These are phyloP conservation scores for Fusarium papillatum DNA, from an alignment of 2,329 filamentous ascomycete genomes.

Conservation along the genomic window DNA sequence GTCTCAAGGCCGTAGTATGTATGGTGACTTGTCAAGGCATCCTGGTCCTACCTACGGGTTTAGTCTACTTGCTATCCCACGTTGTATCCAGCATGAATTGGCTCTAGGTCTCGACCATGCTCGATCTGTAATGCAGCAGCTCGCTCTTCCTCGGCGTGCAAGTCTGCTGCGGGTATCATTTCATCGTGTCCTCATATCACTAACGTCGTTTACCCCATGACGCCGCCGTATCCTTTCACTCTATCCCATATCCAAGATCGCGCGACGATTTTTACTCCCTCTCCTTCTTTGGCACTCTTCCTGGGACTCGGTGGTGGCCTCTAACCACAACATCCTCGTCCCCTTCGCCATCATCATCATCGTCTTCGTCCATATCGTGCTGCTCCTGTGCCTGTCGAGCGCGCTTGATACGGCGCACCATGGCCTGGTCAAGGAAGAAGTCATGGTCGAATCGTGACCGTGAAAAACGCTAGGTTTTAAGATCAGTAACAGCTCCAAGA, in stretches of 20 bases:
- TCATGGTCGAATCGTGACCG: slow-evolving; percentile 57
- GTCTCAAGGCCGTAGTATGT: background rate
- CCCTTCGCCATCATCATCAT: slow-evolving; percentile 37
- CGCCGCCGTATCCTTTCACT: background rate
- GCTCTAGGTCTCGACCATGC: too few relatives aligned
- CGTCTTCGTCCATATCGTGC: slow-evolving; percentile 54
- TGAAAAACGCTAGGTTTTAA: slow-evolving; percentile 58
- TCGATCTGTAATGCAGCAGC: background rate
- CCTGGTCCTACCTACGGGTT: background rate
- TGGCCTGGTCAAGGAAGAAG: slow-evolving; percentile 67
- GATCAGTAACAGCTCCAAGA: background rate
- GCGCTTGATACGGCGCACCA: slow-evolving; percentile 71
- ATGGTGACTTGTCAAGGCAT: background rate
- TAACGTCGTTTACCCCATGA: slow-evolving; percentile 11
- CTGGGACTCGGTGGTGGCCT: slow-evolving; percentile 37
- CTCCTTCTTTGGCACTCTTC: slow-evolving; percentile 42
- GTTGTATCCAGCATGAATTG: background rate
- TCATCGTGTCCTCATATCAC: slow-evolving; percentile 25
- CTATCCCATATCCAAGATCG: background rate
- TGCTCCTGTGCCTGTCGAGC: slow-evolving; percentile 58
- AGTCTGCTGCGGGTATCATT: slow-evolving; percentile 37
- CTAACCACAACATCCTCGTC: slow-evolving; percentile 43
- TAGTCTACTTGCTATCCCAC: background rate
- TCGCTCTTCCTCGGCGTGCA: background rate
- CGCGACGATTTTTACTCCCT: slow-evolving; percentile 7